Conservation (phyloP, 2,329 filamentous ascomycete genomes). For the Neoascochyta sp. region DNA sequence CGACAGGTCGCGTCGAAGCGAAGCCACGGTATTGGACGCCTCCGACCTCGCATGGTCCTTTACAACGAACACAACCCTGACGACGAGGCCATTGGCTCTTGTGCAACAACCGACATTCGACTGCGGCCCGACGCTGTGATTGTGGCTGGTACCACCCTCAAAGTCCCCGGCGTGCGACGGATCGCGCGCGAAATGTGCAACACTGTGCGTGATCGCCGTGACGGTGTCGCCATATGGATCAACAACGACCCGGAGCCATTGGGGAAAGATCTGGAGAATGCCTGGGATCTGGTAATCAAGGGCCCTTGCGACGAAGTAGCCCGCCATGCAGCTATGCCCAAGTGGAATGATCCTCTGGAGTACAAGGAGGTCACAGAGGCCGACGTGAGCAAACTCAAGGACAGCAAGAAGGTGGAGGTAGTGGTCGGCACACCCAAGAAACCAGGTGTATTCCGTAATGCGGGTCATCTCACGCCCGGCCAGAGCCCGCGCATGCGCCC, state of each 20-base stretch:
- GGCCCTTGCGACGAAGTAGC: conserved; percentile 89
- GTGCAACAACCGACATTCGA: conserved; percentile 80
- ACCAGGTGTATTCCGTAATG: conserved; percentile 21
- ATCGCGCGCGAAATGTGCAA: conserved; percentile 89
- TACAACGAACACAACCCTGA: conserved; percentile 98
- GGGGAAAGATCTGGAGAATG: conserved; percentile 80
- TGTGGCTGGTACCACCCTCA: conserved; percentile 92
- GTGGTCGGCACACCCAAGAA: conserved; percentile 35
- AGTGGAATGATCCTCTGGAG: conserved; percentile 51
- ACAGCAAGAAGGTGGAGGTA: conserved; percentile 31
- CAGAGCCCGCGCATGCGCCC: conserved; percentile 35
- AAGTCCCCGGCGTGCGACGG: conserved; percentile 86
- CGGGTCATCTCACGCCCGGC: conserved; percentile 36
- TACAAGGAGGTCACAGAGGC: conserved; percentile 37
- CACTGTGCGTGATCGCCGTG: conserved; percentile 73
- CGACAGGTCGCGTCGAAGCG: conserved; percentile 80
- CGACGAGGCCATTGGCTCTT: conserved; percentile 90
- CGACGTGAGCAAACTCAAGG: conserved; percentile 28
- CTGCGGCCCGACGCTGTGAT: conserved; percentile 85
- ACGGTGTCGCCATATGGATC: conserved; percentile 90
- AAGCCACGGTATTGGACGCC: conserved; percentile 85
- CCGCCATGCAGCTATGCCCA: conserved; percentile 59
- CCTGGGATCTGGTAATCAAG: conserved; percentile 86
- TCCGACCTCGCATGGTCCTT: conserved; percentile 89
- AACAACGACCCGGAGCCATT: conserved; percentile 83